These are phyloP conservation scores for Rhexocercosporidium sp. DNA, from an alignment of 2,329 filamentous ascomycete species.

Conservation along the genomic window DNA sequence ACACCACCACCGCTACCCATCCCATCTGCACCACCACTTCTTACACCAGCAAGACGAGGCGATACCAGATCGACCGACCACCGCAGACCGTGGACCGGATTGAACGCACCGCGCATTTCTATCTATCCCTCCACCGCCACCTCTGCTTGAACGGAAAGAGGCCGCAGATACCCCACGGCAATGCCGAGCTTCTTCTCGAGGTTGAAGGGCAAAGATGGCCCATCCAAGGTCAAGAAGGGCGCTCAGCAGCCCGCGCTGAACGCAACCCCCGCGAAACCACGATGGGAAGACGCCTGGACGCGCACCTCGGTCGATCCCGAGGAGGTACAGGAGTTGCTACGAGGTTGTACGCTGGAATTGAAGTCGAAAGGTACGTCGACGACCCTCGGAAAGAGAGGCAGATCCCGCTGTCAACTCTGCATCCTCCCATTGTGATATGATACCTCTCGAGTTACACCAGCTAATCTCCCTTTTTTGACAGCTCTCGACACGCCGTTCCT, in stretches of 20 bases:
- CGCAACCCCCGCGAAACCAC: constrained; percentile 66
- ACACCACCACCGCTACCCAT: neutral
- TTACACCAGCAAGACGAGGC: neutral
- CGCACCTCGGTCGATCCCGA: constrained; percentile 84
- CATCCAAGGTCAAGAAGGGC: constrained; percentile 66
- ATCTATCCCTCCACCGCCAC: neutral
- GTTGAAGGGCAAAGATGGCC: constrained; percentile 73
- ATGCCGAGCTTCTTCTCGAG: constrained; percentile 44
- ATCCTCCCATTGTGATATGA: constrained; percentile 26
- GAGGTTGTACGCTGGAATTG: constrained; percentile 85
- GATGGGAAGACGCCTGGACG: constrained; percentile 88
- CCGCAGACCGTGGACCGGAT: neutral
- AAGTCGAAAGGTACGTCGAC: constrained; percentile 84
- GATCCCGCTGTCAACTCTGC: constrained; percentile 37
- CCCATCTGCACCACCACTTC: neutral
- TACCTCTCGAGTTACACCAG: constrained; percentile 27
- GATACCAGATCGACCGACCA: neutral
- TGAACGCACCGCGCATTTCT: constrained; percentile 21
- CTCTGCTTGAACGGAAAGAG: neutral
- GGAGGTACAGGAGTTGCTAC: constrained; percentile 87
- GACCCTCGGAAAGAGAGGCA: neutral
- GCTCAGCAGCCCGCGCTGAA: constrained; percentile 55
- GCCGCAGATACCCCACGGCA: constrained; percentile 12
- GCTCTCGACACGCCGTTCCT: constrained; percentile 91
- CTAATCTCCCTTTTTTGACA: constrained; percentile 47